Evolutionary conservation across 1,139 yeast species (phyloP), one percentile per base, ranked within the genome.

Genomic region (Saccharomycopsis hybrid): DNA sequence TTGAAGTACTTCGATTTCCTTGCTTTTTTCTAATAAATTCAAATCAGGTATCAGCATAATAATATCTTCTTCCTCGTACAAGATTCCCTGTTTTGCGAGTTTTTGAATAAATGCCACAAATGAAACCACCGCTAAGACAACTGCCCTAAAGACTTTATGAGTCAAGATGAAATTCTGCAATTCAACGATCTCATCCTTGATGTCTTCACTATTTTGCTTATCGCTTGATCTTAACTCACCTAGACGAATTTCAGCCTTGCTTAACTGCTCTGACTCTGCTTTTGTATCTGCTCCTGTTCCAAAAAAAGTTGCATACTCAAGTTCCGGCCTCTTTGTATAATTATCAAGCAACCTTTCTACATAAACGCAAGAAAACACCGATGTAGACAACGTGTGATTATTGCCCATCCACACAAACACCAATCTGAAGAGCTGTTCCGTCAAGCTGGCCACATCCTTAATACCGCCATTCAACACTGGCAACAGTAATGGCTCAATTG

Each of bases 21-120:
- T 18, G 33, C 43, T 29, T 2, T 5, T 25, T 11, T 44, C 50
- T n/a, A 47, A 38, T 27, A 65, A 57, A 48, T 66, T 65, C 11
- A 71, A 51, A 46, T 78, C 79, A 82, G 83, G 78, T 9, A 72
- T 69, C 56, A 83, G 76, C 1, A 85, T 78, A 50, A 81, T 80
- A 47, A 85, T 65, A 63, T 85, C 94, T 60, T 85, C 94, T 59
- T 85, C 92, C 58, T 84, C 90, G 57, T 79, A 80, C 18, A 85
- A 68, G 5, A 80, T 83, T n/a, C 80, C 82, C 18, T 73, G 66
- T 49, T 63, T 68, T 1, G 82, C 79, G 37, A 82, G 64, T 5
- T 65, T 63, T 2, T 76, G 60, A 4, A 75, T 69, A 46, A 76
- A 68, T 25, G 78, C 78, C 4, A 78, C 73, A 58, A 79, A 73